Conservation (phyloP, 2,329 filamentous ascomycete genomes). For the Aspergillus fijiensis region DNA sequence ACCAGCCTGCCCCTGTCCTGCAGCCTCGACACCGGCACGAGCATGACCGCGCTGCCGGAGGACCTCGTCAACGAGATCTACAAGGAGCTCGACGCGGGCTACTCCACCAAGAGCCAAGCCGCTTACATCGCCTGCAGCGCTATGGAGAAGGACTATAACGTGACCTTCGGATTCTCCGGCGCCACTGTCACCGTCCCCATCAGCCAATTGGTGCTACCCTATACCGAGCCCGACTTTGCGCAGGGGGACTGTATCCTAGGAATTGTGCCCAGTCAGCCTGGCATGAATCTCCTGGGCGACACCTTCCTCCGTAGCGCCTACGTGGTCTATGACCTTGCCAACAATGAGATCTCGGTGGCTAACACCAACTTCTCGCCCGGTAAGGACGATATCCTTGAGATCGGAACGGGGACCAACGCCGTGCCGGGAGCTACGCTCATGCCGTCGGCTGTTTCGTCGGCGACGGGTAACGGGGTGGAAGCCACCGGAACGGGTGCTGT, state of each 20-base stretch:
- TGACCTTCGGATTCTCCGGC: conserved; percentile 63
- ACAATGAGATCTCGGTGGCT: conserved; percentile 69
- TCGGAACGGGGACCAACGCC: conserved; percentile 46
- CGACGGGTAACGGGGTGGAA: conserved; percentile 1
- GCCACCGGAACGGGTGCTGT: background rate
- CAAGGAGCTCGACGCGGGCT: conserved; percentile 58
- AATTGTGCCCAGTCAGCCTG: conserved; percentile 53
- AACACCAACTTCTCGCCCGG: conserved; percentile 64
- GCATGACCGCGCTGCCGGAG: conserved; percentile 66
- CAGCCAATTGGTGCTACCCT: conserved; percentile 42
- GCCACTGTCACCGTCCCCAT: conserved; percentile 1
- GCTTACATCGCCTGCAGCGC: conserved; percentile 56
- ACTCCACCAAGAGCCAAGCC: conserved; percentile 45
- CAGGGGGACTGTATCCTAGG: conserved; percentile 62
- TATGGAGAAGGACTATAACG: conserved; percentile 51
- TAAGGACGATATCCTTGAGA: conserved; percentile 51
- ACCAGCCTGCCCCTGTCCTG: conserved; percentile 55
- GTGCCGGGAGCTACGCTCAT: conserved; percentile 51
- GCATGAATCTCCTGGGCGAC: conserved; percentile 66
- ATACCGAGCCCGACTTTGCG: conserved; percentile 45
- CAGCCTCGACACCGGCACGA: conserved; percentile 69
- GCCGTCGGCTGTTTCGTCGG: conserved; percentile 3
- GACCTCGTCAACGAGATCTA: conserved; percentile 51
- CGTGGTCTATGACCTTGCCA: conserved; percentile 71
- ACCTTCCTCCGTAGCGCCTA: conserved; percentile 75